A percentile compares a stretch with the other conserved stretches of the same genome.
phyloP scores from a whole-genome alignment of 1,284 basidiomycete species.

The Rhodofomes roseus region DNA sequence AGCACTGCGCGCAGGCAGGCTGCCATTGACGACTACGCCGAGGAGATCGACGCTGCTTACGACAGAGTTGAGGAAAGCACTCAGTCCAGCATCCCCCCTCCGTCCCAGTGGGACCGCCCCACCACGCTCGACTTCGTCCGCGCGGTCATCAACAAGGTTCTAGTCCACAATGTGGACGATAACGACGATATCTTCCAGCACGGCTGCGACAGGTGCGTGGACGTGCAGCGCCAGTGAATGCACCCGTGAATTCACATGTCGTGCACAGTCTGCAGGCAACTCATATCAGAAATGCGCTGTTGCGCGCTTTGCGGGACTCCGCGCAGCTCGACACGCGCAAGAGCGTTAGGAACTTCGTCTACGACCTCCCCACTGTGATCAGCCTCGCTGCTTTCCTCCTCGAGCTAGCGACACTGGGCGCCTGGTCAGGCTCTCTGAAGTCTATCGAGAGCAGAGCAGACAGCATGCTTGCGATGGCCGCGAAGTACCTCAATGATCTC shows the following conservation, averaged over 20 bases:
- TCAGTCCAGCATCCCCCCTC: constrained; percentile 19
- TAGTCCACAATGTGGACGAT: constrained; percentile 24
- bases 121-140: constrained; percentile 26
- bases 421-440: too few species aligned
- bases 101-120: constrained; percentile 26
- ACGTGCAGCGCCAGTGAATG: background rate
- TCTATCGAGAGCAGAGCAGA: constrained; percentile 9
- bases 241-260: background rate
- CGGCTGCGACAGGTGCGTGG: constrained; percentile 40
- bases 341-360: constrained; percentile 30
- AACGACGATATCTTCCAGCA: constrained; percentile 39
- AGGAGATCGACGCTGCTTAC: constrained; percentile 28
- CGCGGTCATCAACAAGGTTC: constrained; percentile 24
- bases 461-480: constrained; percentile 27
- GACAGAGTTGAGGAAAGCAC: constrained; percentile 20
- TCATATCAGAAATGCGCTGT: constrained; percentile 36
- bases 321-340: constrained; percentile 19
- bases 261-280: constrained; percentile 34
- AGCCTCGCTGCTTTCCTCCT: constrained; percentile 25
- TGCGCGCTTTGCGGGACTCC: constrained; percentile 29
- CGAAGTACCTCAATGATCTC: constrained; percentile 28
- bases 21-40: constrained; percentile 24
- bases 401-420: constrained; percentile 3
- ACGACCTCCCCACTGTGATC: constrained; percentile 29
- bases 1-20: constrained; percentile 23